Evolutionary conservation across 305 asterid species (phyloP), one percentile per base, ranked within the genome.

Genomic region (Rubia occidens): DNA sequence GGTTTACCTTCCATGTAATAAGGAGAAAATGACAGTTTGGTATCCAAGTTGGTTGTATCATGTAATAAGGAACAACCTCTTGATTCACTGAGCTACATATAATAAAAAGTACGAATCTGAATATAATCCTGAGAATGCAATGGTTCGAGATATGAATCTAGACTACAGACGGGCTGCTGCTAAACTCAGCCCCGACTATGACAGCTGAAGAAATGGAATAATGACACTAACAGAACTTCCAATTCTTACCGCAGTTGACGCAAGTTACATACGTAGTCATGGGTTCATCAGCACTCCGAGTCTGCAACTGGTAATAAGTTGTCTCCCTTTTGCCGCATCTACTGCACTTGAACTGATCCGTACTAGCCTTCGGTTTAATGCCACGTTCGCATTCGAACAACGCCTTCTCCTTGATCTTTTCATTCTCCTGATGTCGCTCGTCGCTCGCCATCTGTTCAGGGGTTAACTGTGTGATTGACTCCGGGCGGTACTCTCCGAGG

Each of bases 371-470:
- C 0, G 87, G 87, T 24, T 86, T 76, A 0, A 78, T 86, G 8
- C 86, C 95, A 0, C 94, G 85, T 64, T 89, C 82, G 18, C 97
- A 88, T 39, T 90, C 88, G 45, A 90, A 86, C 82, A 94, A 26
- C 6, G 95, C 95, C 61, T 90, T 94, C 82, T 87, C 91, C 76
- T 89, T 90, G 3, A 94, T 73, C 24, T 85, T 82, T 75, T 84
- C 92, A 32, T 87, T 90, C 89, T 90, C 77, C 61, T 49, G 43
- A 76, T 89, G 85, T 63, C 97, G 83, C 58, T 78, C 90, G 35
- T 90, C 93, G 24, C 99, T 90, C 9, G 99, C 99, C 99, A 90
- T 94, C 37, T 94, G 85, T 24, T 87, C 96, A 0, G 97, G 89
- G 0, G 85, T 83, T 77, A 94, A 76, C 2, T 86, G 83, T 0